phyloP scores from a whole-genome alignment of 768 basidiomycete species.

The Melanogaster broomeanus region DNA sequence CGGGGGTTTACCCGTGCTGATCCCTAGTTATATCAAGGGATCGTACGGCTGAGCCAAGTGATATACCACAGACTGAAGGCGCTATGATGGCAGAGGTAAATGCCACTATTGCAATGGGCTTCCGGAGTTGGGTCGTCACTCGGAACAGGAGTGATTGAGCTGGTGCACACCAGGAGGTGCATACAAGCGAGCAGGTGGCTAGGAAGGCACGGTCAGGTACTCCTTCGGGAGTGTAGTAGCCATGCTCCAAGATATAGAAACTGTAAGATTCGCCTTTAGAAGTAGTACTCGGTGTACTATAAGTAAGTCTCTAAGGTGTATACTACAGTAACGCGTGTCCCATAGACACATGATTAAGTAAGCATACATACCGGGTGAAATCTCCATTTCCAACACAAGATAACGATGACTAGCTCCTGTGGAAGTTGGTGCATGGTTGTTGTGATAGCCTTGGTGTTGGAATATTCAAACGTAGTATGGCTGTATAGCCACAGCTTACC shows the following conservation, averaged over 20 bases:
- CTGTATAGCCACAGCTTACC: no score
- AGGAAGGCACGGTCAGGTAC: constrained; percentile 21
- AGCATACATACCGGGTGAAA: no score
- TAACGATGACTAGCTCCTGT: constrained; percentile 20
- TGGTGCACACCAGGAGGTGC: constrained; percentile 26
- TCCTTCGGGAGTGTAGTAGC: constrained; percentile 22
- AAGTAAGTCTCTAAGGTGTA: no score
- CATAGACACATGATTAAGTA: no score
- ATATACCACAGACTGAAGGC: constrained; percentile 14
- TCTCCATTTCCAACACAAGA: no score
- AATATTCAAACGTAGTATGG: no score
- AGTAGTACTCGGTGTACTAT: no score
- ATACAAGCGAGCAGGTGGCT: constrained; percentile 25
- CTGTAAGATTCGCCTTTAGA: no score
- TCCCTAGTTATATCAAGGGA: constrained; percentile 28
- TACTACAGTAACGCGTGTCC: no score
- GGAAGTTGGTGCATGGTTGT: constrained; percentile 19
- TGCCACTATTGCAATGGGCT: no score
- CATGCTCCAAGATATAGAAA: constrained; percentile 27
- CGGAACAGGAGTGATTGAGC: constrained; percentile 33
- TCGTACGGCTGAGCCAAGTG: constrained; percentile 18
- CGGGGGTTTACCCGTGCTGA: no score
- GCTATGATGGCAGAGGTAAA: constrained; percentile 18
- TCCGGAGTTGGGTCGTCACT: constrained; percentile 11
- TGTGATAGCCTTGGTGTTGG: not conserved